Percentiles rank a stretch among this genome's conserved stretches.
Evolutionary conservation across 1,284 basidiomycete genomes (phyloP).

Genomic region (Ganoderma multipileum): DNA sequence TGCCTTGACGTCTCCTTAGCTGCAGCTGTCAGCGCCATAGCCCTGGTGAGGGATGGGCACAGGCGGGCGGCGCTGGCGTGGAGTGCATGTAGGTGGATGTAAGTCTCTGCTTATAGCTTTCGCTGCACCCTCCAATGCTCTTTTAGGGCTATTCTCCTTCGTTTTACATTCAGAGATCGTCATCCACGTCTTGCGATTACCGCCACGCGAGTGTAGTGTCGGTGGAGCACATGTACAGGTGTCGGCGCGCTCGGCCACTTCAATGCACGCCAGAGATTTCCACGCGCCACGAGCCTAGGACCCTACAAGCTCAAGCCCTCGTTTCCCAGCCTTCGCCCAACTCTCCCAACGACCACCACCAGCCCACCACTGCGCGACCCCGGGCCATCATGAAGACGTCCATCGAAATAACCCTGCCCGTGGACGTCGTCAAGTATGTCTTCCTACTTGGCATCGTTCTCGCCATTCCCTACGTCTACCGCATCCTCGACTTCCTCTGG

Average conservation of each 20-base stretch:
- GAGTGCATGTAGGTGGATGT: no score
- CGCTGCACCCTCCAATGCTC: no score
- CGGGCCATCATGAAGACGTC: not conserved
- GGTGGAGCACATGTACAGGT: not conserved
- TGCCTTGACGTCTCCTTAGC: no score
- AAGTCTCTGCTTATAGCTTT: no score
- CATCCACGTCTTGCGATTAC: not conserved
- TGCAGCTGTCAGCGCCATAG: no score
- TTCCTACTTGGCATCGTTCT: slow-evolving; percentile 25
- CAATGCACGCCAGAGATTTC: not conserved
- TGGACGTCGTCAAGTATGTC: slow-evolving; percentile 16
- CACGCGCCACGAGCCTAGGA: not conserved
- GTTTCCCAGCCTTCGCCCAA: not conserved
- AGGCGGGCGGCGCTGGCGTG: no score
- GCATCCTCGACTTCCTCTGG: slow-evolving; percentile 35
- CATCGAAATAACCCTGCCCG: not conserved
- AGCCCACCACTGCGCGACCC: not conserved
- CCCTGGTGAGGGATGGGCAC: no score
- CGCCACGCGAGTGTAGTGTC: not conserved
- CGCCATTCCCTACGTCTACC: slow-evolving; percentile 28
- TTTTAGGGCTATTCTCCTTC: no score
- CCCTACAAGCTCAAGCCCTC: no score
- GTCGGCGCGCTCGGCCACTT: no score
- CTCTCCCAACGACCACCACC: slow-evolving; percentile 1
- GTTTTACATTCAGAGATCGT: not conserved